Evolutionary conservation across 805 yeast species (phyloP), one percentile per base, ranked within the genome.

Genomic region (Starmera dryadoides): DNA sequence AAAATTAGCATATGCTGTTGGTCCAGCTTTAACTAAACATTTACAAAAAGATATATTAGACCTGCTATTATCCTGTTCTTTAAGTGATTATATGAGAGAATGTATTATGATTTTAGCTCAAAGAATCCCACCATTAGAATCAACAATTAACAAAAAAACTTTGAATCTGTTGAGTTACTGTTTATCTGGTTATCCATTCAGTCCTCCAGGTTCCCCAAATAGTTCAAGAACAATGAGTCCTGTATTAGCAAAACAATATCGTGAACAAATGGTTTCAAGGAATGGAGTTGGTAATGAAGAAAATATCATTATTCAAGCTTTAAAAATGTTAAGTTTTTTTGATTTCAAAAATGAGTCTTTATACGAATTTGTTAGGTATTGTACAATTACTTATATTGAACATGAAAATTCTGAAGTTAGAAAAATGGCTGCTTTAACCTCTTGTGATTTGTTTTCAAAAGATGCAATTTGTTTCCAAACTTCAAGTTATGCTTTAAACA

Each of bases 11-110:
- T 72, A 73, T 20, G 91, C 98, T 0, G 86, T 91, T 14, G 97
- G 97, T 0, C 94, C 96, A 11, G 95, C 96, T 0, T 66, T 91
- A 40, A 86, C 96, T 0, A 93, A 91, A 54, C 88, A 86, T 56
- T 64, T 93, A 40, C 89, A 87, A 46, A 74, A 81, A 44, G 95
- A 86, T 51, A 71, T 91, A 18, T 63, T 91, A 37, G 89, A 83
- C 47, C 69, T 85, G 61, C 74, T 91, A 63, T 71, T 91, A 49
- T 74, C 81, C 35, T 87, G 96, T 44, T 85, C 96, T 0, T 70
- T 91, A 38, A 82, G 87, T n/a, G 81, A 78, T 47, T 81, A 84
- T 45, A 79, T 91, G 79, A 81, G 86, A 53, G 78, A 79, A 42
- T 83, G 93, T 12, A 58, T 91, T 25, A 71, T 75, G 42, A 75